Percentiles rank a stretch among this genome's conserved stretches.
These are phyloP conservation scores for Terfezia boudieri DNA, from an alignment of 495 filamentous ascomycete species.

Conservation along the genomic window DNA sequence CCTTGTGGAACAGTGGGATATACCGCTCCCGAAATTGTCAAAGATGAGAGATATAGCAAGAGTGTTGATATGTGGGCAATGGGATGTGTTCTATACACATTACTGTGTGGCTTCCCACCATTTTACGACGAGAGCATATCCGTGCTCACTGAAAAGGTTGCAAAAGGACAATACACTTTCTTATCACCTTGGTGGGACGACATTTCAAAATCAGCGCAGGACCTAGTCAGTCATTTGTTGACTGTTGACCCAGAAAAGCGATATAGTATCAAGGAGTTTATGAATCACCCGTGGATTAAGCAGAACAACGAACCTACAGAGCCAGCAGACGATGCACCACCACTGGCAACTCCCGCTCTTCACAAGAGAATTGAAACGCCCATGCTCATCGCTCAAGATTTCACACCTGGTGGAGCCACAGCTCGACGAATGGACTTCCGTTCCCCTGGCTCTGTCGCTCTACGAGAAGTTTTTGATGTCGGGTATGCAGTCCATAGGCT, in stretches of 20 bases:
- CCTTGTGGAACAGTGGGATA: constrained; percentile 96
- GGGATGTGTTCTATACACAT: constrained; percentile 88
- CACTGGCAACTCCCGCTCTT: constrained; percentile 44
- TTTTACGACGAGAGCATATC: constrained; percentile 99
- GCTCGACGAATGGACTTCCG: constrained; percentile 70
- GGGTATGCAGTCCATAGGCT: constrained; percentile 89
- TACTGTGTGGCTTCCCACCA: constrained; percentile 90
- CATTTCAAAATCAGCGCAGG: constrained; percentile 86
- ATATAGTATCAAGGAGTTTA: constrained; percentile 71
- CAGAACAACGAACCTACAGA: constrained; percentile 50
- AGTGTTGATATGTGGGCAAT: constrained; percentile 99
- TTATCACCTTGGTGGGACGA: constrained; percentile 99
- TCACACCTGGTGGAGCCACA: constrained; percentile 28
- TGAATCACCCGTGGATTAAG: constrained; percentile 79
- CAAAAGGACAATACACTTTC: constrained; percentile 91
- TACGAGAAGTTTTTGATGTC: constrained; percentile 94
- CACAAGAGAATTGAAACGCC: constrained; percentile 28
- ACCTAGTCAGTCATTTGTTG: constrained; percentile 78
- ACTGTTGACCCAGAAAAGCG: constrained; percentile 83
- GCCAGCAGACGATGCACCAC: constrained; percentile 54
- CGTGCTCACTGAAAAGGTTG: constrained; percentile 91
- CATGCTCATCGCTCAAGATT: constrained; percentile 23
- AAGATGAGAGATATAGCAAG: constrained; percentile 96
- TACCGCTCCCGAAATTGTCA: constrained; percentile 97
- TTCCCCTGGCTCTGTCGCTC: constrained; percentile 80